phyloP scores from a whole-genome alignment of 768 basidiomycete species.

The Termitomyces sp. region DNA sequence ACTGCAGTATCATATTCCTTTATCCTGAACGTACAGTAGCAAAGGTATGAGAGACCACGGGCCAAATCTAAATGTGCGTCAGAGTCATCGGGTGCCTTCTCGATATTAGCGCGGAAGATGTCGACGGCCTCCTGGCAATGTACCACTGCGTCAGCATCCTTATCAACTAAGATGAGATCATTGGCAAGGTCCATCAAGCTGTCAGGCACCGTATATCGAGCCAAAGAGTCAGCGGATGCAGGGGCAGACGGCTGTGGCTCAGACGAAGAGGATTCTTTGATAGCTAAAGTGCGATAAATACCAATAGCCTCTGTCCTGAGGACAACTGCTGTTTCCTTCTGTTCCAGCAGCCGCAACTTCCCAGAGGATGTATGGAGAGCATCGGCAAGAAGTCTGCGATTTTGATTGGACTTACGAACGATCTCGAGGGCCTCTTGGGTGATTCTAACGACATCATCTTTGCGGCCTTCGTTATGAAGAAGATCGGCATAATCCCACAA shows the following conservation, averaged over 20 bases:
- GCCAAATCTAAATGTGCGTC: not conserved
- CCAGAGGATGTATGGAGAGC: slow-evolving; percentile 3
- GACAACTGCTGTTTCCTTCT: slow-evolving; percentile 4
- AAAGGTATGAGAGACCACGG: slow-evolving; percentile 3
- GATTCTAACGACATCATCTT: slow-evolving; percentile 2
- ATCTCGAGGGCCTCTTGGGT: slow-evolving; percentile 6
- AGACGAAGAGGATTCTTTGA: not conserved
- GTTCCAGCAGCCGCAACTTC: not conserved
- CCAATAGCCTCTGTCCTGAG: slow-evolving; percentile 8
- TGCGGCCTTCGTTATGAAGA: not conserved
- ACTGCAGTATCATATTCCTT: slow-evolving; percentile 1
- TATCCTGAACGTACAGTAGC: slow-evolving; percentile 1
- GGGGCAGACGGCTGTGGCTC: not conserved
- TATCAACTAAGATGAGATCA: not conserved
- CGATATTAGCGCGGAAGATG: slow-evolving; percentile 2
- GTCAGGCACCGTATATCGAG: not conserved
- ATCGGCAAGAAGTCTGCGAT: slow-evolving; percentile 7
- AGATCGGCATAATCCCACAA: slow-evolving; percentile 9
- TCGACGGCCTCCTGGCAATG: slow-evolving; percentile 9
- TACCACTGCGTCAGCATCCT: slow-evolving; percentile 4
- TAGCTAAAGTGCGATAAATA: slow-evolving; percentile 5
- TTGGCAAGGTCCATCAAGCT: slow-evolving; percentile 6
- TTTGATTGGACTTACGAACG: slow-evolving; percentile 3
- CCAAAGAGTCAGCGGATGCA: not conserved
- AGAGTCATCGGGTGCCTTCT: not conserved